Evolutionary conservation across 129 eudicot genomes (phyloP), one percentile per base, ranked within the genome.

Genomic region (Lonicera japonica): DNA sequence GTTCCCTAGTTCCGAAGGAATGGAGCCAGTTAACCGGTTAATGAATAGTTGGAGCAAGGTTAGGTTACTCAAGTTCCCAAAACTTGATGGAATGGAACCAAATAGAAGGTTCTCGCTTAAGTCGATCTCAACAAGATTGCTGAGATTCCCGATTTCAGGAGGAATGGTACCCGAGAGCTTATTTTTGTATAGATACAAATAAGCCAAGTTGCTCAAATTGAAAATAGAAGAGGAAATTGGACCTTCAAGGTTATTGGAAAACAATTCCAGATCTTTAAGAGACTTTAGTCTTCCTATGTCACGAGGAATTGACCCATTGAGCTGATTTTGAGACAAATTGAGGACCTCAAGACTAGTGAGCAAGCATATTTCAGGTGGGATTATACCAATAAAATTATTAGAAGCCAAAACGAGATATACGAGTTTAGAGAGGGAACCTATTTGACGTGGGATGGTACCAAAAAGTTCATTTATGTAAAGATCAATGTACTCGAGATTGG

Each of bases 281-380:
- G 50, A 10, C 50, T 43, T 43, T 43, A 43, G 16, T 43, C 16
- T 10, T 1, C 50, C 50, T 43, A 43, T 43, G 14, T 45, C 50
- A 8, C 16, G 50, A 43, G 75, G 75, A 46, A 62, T 62, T 34
- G 16, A n/a, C 41, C 63, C 63, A 21, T 9, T 56, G 55, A 70
- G 53, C 23, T 1, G 21, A 29, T 70, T 70, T 23, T 29, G 15
- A 23, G 13, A 34, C 45, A 75, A 50, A 1, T 7, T 40, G 25
- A 75, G 79, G 21, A 64, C 45, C 39, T 54, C 60, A 13, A 79
- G 84, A 5, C 61, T 70, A 25, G 77, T 58, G 54, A 74, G 74
- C 21, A 68, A 62, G 16, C 36, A 41, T 47, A 80, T 67, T 29
- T 61, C 70, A 13, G 9, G 63, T 24, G 75, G 75, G 68, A 75